Evolutionary conservation across 164 flowering plant species (phyloP), one percentile per base, ranked within the genome.

Genomic region (grape (Vitis vinifera)): DNA sequence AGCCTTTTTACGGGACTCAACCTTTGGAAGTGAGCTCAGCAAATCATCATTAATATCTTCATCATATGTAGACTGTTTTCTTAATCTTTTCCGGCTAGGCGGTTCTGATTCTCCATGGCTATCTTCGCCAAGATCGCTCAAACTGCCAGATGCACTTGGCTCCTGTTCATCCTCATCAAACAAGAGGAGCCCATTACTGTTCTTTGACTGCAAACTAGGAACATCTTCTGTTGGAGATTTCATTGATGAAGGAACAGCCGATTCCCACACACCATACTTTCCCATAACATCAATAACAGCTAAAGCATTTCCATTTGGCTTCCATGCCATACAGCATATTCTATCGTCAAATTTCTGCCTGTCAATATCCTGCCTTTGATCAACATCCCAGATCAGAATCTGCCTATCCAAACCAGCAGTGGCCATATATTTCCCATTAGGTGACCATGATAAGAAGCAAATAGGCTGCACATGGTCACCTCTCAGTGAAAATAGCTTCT

Each of bases 381-480:
- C 89, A 68, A 96, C 87, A 75, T 96, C 91, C 98, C 99, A 96
- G 14, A 96, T 84, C 57, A 93, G 74, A 50, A 96, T 86, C 79
- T 96, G 98, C 62, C 60, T 84, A 75, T 96, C 98, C 66, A 93
- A 75, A 62, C 97, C 78, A 73, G 97, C 91, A 59, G 98, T 96
- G 53, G 97, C 99, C 84, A 96, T 84, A 76, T 93, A 96, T 68
- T 96, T 91, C 8, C 99, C 98, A 78, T 96, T 96, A 51, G 97
- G 98, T 55, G 99, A 92, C 98, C 99, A 96, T 30, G 89, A 82
- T 76, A 96, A 70, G 75, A 77, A 93, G 81, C 98, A 92, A 63
- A 96, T 68, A 66, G 89, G 82, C 61, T 87, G 78, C 8, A 61
- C 69, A 75, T 96, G 99, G 74, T 92, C 97, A 44, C 97, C 98